These are phyloP conservation scores for Wakefieldia striispora DNA, from an alignment of 768 basidiomycete species.

Conservation along the genomic window DNA sequence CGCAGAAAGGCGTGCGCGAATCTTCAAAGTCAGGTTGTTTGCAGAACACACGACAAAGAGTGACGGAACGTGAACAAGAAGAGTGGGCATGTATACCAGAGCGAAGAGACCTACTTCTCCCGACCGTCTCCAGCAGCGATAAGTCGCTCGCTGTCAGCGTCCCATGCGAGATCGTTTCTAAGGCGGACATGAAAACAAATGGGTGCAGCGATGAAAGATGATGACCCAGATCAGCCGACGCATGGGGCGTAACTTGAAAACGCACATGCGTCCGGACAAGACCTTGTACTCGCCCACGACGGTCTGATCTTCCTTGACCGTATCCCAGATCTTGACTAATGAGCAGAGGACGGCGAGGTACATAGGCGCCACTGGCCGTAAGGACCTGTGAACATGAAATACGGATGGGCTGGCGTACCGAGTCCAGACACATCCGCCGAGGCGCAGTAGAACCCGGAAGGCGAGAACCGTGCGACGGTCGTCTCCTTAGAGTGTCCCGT, in stretches of 20 bases:
- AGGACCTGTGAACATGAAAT: neutral
- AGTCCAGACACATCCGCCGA: conserved; percentile 83
- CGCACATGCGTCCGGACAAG: conserved; percentile 69
- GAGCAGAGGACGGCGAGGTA: too few species aligned
- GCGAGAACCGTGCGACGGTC: conserved; percentile 88
- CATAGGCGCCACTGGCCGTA: neutral
- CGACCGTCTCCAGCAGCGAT: conserved; percentile 91
- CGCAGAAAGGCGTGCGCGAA: conserved; percentile 83
- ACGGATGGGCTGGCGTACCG: conserved; percentile 44
- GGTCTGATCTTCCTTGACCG: conserved; percentile 76
- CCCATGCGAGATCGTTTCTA: conserved; percentile 95
- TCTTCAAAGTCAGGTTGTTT: conserved; percentile 35
- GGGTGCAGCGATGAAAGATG: too few species aligned
- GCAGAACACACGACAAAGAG: neutral
- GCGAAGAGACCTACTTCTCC: conserved; percentile 57
- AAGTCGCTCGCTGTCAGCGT: conserved; percentile 94
- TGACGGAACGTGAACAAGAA: neutral
- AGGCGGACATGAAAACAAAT: neutral
- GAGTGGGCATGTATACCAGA: neutral
- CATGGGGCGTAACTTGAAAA: neutral
- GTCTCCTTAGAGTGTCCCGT: conserved; percentile 80
- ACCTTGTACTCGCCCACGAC: conserved; percentile 82
- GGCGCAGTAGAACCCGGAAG: conserved; percentile 93
- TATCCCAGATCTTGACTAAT: conserved; percentile 90
- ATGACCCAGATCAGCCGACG: neutral